Base-by-base conservation (phyloP, 192 early-diverging fungal genomes). In the Umbelopsis ramanniana region DNA sequence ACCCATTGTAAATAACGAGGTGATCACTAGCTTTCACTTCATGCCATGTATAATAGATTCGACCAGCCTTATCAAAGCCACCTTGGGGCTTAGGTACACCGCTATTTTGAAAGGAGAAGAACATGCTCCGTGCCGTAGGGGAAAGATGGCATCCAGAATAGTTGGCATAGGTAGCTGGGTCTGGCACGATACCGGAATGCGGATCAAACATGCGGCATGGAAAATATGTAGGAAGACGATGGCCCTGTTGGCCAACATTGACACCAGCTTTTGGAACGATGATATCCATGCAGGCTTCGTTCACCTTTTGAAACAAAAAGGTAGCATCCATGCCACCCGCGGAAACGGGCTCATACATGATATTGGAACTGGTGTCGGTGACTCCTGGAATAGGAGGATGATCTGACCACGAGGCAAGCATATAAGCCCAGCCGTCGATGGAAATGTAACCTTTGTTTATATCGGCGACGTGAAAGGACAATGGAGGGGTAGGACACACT, bases 301-400 rank as follows among this genome's bases (percentile, higher is more conserved):
- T 93, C 47, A 89, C 82, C 63, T 87, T 89, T 80, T 93, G 91
- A 80, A 93, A 93, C 74, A 93, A 60, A 71, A 91, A 91, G 29
- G 90, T 89, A 47, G 90, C 81, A 72, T 93, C 91, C 85, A 85
- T 90, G 52, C 88, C 87, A 50, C 86, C 86, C 0, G 89, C 89
- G 22, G 86, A 76, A 3, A 88, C 79, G 6, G 80, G 81, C 66
- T 82, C 81, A 72, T 87, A 81, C 35, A 91, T 77, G 21, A 88
- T 75, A 66, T 87, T 86, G 23, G 55, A 72, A 10, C 17, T 46
- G 19, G 57, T 50, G 57, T 50, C 50, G 9, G 81, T 72, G 2
- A 77, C 17, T n/a, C 68, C 76, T 60, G 70, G 73, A 2, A 74
- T 74, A 48, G 52, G 40, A 35, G 78, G 72, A 22, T 73, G 71